A percentile compares a stretch with the other conserved stretches of the same genome.
These are phyloP conservation scores for Ganoderma boninense DNA, from an alignment of 1,284 basidiomycete genomes.

Conservation along the genomic window DNA sequence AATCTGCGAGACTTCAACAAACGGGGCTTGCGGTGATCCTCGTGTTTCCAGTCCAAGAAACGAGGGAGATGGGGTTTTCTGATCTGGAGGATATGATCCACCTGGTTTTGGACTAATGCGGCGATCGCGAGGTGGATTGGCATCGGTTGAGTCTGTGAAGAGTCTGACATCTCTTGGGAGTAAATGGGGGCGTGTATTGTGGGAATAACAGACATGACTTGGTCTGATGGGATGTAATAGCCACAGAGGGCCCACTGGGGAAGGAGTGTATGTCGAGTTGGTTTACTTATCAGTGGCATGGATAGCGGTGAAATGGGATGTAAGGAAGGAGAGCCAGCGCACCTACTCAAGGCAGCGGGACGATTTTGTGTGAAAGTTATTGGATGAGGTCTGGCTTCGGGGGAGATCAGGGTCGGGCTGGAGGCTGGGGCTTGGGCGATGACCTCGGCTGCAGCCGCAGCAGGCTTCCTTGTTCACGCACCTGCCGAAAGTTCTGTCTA, in stretches of 20 bases:
- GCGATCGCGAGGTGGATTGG: slow-evolving; percentile 16
- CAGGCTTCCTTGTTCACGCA: neutral
- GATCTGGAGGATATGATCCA: slow-evolving; percentile 17
- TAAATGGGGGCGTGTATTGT: slow-evolving; percentile 4
- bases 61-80: slow-evolving; percentile 2
- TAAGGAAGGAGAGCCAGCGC: neutral
- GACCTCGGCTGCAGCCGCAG: neutral
- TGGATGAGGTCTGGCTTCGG: neutral
- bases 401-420: neutral
- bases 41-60: slow-evolving; percentile 21
- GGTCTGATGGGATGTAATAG: too few relatives aligned
- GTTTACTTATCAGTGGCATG: too few relatives aligned
- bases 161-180: neutral
- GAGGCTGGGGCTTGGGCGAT: neutral
- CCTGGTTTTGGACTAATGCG: slow-evolving; percentile 19
- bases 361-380: neutral
- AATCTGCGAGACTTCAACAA: neutral
- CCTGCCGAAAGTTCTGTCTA: neutral
- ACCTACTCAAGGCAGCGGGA: neutral
- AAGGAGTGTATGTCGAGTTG: neutral
- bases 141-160: neutral
- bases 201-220: slow-evolving; percentile 10
- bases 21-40: slow-evolving; percentile 17
- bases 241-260: too few relatives aligned
- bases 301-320: neutral